Evolutionary conservation across 2,329 filamentous ascomycete species (phyloP), one percentile per base, ranked within the genome.

Genomic region (Aphanocladium album): DNA sequence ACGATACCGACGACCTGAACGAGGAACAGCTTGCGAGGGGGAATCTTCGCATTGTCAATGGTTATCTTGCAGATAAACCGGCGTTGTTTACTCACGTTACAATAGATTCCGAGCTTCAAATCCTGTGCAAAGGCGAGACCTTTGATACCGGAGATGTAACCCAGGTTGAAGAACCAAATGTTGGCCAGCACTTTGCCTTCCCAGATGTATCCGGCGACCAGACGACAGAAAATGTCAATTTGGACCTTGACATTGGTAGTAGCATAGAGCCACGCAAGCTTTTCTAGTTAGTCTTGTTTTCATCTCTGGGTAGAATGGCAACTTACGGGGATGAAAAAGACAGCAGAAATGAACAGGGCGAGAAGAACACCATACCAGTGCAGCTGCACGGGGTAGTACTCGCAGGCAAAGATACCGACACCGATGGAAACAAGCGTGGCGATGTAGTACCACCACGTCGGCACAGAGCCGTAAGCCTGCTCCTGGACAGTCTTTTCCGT

Each of bases 31-130:
- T 74, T 71, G 8, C 74, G 73, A 2, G 77, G 79, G 0, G 79
- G 77, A 1, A 81, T 73, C 69, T 71, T 9, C 2, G 12, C 63
- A 9, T 62, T 61, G 41, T 68, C 19, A 65, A 62, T 19, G 49
- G 12, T 14, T 8, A 35, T 17, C 16, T 25, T 19, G 17, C 12
- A 19, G 4, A 45, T 2, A 3, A 1, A 11, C 7, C 14, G n/a
- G 17, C 5, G 30, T 30, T 8, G 41, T 6, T 1, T n/a, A 59
- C 65, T 60, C 33, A 71, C 69, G 25, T 72, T 70, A 53, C 69
- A 71, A 64, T 78, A 77, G 4, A 77, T 70, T 0, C 76, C 79
- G 0, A 81, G 70, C 62, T 81, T 81, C 33, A 80, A 64, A 47
- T 80, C 79, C 60, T 75, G 72, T 0, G 74, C 72, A 63, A 78